Conservation (phyloP, 2,329 filamentous ascomycete species). For the Triangularia setosa region DNA sequence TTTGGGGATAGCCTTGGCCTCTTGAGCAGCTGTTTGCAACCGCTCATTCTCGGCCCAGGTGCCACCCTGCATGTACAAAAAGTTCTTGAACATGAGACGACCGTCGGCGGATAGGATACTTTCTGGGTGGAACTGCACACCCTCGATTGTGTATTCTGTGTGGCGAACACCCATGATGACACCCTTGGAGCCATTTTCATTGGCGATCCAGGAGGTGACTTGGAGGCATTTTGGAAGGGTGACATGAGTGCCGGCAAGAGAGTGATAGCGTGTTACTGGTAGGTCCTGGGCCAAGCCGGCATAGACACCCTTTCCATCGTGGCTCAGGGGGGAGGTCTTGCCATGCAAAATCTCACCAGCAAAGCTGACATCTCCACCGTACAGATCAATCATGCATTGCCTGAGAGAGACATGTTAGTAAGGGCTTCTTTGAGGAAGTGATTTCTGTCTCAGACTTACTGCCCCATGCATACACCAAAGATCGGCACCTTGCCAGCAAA, state of each 20-base stretch:
- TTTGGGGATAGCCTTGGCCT: slow-evolving; percentile 1
- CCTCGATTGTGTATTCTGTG: slow-evolving; percentile 86
- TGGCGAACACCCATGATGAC: slow-evolving; percentile 97
- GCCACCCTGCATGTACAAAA: slow-evolving; percentile 79
- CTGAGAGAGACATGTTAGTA: slow-evolving; percentile 36
- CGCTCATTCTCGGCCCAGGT: slow-evolving; percentile 82
- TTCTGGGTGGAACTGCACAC: slow-evolving; percentile 96
- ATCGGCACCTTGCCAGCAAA: slow-evolving; percentile 94
- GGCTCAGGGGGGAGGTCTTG: slow-evolving; percentile 86
- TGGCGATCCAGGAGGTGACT: slow-evolving; percentile 83
- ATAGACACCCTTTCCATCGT: slow-evolving; percentile 92
- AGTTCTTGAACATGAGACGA: slow-evolving; percentile 86
- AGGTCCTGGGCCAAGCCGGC: slow-evolving; percentile 73
- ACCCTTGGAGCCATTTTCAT: slow-evolving; percentile 70
- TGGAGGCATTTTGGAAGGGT: slow-evolving; percentile 84
- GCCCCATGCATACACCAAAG: slow-evolving; percentile 97
- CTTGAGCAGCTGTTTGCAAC: slow-evolving; percentile 41
- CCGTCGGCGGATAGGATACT: slow-evolving; percentile 92
- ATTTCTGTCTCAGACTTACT: slow-evolving; percentile 53
- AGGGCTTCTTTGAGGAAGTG: background rate
- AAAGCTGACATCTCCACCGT: slow-evolving; percentile 84
- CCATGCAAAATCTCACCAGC: slow-evolving; percentile 96
- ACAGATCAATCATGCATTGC: slow-evolving; percentile 94
- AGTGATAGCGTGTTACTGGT: slow-evolving; percentile 93
- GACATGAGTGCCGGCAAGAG: slow-evolving; percentile 83